Evolutionary conservation across 2,329 filamentous ascomycete species (phyloP), one percentile per base, ranked within the genome.

Genomic region (Thyridium curvatum): DNA sequence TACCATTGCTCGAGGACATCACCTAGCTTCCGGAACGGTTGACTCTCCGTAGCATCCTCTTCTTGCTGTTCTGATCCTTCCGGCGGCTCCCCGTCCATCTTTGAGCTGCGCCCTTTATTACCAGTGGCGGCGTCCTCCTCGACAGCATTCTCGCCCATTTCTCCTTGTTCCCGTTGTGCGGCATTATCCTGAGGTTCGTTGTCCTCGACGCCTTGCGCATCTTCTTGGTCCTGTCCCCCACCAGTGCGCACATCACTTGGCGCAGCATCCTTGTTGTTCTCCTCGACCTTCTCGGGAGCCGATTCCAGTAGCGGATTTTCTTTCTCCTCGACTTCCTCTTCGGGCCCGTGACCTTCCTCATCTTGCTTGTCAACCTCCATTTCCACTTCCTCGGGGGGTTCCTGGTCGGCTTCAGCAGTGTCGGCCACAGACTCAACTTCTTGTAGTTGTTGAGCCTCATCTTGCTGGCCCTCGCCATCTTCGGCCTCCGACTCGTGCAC

Each of bases 1-100:
- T 97, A 90, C 87, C 90, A 98, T 51, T 84, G 79, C 59, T 97
- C 90, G 26, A 98, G 71, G 6, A 88, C 84, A 64, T 98, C 89
- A 16, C 93, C 93, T 21, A 98, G 77, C 55, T 95, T 94, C 65
- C 93, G 93, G 72, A 96, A 95, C 1, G 89, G 86, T 49, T 93
- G 79, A 34, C 69, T 66, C 30, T 61, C 63, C 8, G 62, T 61
- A 38, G 72, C 65, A 32, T 66, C 21, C 6, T 26, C 21, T 10
- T 26, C 58, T 10, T 62, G 55, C 26, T 68, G 63, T 38, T 75
- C 68, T 46, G 44, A 42, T 56, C 48, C 55, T 3, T 65, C 59
- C n/a, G 52, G 51, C 30, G 59, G 53, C 16, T 76, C 67, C 39
- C 72, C 48, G n/a, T 61, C 68, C 10, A 65, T 61, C 30, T 64